phyloP scores from a whole-genome alignment of 148 eudicot species.

The Amaranthus palmeri region DNA sequence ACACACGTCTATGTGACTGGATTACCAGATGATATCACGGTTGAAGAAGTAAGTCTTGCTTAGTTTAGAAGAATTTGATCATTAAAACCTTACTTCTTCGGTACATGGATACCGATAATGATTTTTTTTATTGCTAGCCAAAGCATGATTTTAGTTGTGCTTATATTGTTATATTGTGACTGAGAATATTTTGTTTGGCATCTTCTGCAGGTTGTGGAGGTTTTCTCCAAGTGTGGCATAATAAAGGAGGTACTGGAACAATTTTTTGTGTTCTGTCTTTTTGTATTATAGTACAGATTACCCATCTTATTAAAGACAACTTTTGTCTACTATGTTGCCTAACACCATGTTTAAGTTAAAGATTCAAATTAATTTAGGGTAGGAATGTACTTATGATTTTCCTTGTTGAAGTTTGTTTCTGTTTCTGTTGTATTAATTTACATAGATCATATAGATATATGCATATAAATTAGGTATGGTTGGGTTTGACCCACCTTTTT shows the following conservation, averaged over 20 bases:
- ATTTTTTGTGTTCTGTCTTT: neutral
- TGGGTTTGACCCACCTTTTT: too few relatives aligned
- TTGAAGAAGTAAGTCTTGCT: slow-evolving; percentile 66
- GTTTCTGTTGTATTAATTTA: too few relatives aligned
- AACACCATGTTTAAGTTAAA: too few relatives aligned
- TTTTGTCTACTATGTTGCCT: too few relatives aligned
- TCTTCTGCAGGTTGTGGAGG: slow-evolving; percentile 71
- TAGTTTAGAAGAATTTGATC: slow-evolving; percentile 9
- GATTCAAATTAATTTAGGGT: too few relatives aligned
- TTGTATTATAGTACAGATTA: too few relatives aligned
- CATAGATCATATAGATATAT: too few relatives aligned
- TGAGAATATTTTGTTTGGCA: neutral
- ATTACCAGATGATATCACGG: slow-evolving; percentile 87
- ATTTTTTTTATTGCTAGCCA: neutral
- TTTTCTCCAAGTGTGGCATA: slow-evolving; percentile 92
- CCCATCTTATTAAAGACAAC: too few relatives aligned
- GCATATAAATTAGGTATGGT: too few relatives aligned
- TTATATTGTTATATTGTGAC: too few relatives aligned
- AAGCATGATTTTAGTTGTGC: neutral
- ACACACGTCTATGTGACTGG: slow-evolving; percentile 93
- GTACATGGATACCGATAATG: neutral
- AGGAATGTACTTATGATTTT: too few relatives aligned
- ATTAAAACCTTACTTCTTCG: neutral
- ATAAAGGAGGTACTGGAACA: slow-evolving; percentile 67
- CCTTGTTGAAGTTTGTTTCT: too few relatives aligned